Percentiles rank a stretch among this genome's conserved stretches.
Evolutionary conservation across 2,329 filamentous ascomycete species (phyloP).

Genomic region (Fusarium ambrosium): DNA sequence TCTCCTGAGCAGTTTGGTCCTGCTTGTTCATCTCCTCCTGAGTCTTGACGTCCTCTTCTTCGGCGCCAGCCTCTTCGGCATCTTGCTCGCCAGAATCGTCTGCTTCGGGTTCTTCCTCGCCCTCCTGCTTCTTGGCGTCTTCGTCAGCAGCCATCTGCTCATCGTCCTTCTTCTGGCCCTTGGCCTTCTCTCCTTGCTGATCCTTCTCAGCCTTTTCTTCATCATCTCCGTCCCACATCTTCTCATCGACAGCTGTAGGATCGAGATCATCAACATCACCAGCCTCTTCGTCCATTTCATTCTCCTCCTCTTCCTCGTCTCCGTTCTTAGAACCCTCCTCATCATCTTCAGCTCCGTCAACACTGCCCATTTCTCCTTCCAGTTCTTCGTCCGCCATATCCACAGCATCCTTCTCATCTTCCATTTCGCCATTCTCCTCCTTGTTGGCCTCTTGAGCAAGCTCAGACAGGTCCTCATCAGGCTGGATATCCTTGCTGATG

Average conservation of each 20-base stretch:
- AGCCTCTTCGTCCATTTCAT: conserved; percentile 90
- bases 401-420: conserved; percentile 87
- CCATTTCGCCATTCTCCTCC: conserved; percentile 74
- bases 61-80: conserved; percentile 72
- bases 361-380: conserved; percentile 82
- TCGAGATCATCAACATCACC: conserved; percentile 94
- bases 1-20: conserved; percentile 83
- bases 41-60: conserved; percentile 67
- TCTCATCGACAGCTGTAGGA: conserved; percentile 92
- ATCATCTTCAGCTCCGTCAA: conserved; percentile 72
- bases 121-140: conserved; percentile 65
- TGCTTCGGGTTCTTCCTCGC: conserved; percentile 55
- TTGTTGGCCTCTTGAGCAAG: conserved; percentile 87
- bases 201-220: conserved; percentile 87
- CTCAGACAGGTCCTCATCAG: conserved; percentile 93
- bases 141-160: conserved; percentile 72
- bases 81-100: conserved; percentile 60
- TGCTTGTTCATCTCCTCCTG: conserved; percentile 71
- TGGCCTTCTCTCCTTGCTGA: conserved; percentile 79
- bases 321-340: conserved; percentile 72
- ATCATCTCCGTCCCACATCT: conserved; percentile 95
- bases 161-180: conserved; percentile 76
- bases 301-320: conserved; percentile 73
- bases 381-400: conserved; percentile 94
- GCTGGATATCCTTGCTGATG: conserved; percentile 95